Evolutionary conservation across 1,139 yeast genomes (phyloP).

Genomic region (Nakaseomyces delphensis): DNA sequence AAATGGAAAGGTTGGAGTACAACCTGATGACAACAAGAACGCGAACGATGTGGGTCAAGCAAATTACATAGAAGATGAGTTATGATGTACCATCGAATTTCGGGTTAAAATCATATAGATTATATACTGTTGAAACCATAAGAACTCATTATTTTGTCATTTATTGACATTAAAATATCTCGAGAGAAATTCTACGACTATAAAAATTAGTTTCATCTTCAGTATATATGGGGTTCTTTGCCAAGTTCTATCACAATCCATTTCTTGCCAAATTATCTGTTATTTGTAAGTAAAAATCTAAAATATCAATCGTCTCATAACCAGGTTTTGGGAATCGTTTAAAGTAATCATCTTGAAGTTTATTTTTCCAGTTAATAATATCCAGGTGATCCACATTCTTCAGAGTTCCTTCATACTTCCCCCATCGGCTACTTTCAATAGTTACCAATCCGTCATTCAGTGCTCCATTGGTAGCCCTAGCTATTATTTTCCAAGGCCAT

Average conservation of each 20-base stretch:
- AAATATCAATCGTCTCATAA: slow-evolving; percentile 42
- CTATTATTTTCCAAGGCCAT: slow-evolving; percentile 54
- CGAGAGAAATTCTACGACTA: too few relatives aligned
- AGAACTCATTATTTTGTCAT: too few relatives aligned
- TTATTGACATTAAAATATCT: too few relatives aligned
- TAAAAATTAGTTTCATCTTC: too few relatives aligned
- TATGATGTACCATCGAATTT: background rate
- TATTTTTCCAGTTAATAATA: slow-evolving; percentile 72
- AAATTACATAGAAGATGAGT: background rate
- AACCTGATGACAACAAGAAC: too few relatives aligned
- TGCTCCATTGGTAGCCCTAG: slow-evolving; percentile 35
- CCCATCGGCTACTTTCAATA: slow-evolving; percentile 75
- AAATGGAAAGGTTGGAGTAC: too few relatives aligned
- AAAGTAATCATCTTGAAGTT: slow-evolving; percentile 35
- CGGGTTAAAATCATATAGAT: background rate
- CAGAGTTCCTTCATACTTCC: slow-evolving; percentile 67
- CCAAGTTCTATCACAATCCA: slow-evolving; percentile 41
- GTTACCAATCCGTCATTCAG: slow-evolving; percentile 85
- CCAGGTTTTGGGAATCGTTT: slow-evolving; percentile 13
- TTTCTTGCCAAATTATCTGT: slow-evolving; percentile 58
- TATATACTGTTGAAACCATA: too few relatives aligned
- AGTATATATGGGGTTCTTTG: background rate
- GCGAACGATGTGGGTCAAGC: too few relatives aligned
- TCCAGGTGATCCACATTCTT: slow-evolving; percentile 79
- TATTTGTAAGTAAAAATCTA: slow-evolving; percentile 66